Conservation (phyloP, 1,139 yeast species). For the Barnettozyma hawaiiensis region DNA sequence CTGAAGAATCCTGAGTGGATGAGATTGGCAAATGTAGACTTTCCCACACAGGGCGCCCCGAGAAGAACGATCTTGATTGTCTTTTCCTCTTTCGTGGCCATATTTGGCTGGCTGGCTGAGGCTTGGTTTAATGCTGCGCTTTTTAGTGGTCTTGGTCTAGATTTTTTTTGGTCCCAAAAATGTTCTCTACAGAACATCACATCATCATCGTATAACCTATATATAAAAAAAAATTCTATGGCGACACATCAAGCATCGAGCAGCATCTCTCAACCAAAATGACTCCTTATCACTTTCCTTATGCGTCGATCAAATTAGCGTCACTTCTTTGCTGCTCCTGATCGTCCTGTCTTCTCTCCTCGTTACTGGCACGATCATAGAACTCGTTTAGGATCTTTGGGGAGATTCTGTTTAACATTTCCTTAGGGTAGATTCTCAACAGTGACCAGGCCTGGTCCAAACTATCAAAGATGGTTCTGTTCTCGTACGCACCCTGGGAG, state of each 20-base stretch:
- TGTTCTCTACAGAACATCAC: no score
- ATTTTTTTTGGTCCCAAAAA: no score
- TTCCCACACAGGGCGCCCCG: slow-evolving; percentile 51
- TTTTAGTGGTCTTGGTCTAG: no score
- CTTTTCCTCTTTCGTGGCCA: slow-evolving; percentile 15
- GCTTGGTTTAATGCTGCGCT: no score
- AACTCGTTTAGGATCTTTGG: slow-evolving; percentile 95
- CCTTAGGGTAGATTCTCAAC: slow-evolving; percentile 97
- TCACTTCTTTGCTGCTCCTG: slow-evolving; percentile 34
- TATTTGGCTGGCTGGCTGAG: no score
- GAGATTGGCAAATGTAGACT: slow-evolving; percentile 39
- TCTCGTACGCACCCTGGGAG: slow-evolving; percentile 93
- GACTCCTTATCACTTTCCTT: no score
- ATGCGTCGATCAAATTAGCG: slow-evolving; percentile 25
- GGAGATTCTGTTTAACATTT: slow-evolving; percentile 94
- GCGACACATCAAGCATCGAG: slow-evolving; percentile 13
- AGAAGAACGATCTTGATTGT: slow-evolving; percentile 53
- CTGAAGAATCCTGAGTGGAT: slow-evolving; percentile 25
- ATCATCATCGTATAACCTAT: neutral
- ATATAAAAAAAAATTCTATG: neutral
- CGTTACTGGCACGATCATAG: slow-evolving; percentile 83
- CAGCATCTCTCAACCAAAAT: no score
- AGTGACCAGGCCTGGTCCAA: slow-evolving; percentile 98
- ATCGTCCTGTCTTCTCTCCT: slow-evolving; percentile 44
- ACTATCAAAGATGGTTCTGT: slow-evolving; percentile 90